Conservation (phyloP, 768 basidiomycete species). For the Suillus fuscotomentosus region DNA sequence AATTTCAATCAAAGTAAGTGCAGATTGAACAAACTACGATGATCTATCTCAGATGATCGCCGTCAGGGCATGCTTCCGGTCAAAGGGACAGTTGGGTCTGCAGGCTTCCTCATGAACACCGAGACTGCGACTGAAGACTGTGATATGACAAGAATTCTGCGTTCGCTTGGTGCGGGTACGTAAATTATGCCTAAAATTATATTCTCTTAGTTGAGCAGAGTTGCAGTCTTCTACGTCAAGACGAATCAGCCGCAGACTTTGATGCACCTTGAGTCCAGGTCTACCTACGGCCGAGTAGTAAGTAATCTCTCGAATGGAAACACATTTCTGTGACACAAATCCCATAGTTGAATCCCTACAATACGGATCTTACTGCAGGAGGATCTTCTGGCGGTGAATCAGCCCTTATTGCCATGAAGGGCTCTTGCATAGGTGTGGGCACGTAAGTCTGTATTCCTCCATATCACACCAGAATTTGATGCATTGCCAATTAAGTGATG, state of each 20-base stretch:
- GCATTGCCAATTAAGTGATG: conserved; percentile 15
- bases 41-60: neutral
- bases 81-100: conserved; percentile 38
- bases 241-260: conserved; percentile 44
- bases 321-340: neutral
- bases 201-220: conserved; percentile 8
- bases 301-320: neutral
- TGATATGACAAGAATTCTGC: conserved; percentile 33
- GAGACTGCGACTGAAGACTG: conserved; percentile 26
- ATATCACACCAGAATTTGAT: neutral
- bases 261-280: conserved; percentile 38
- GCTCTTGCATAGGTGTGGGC: conserved; percentile 44
- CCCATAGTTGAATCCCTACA: conserved; percentile 42
- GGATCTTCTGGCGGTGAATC: conserved; percentile 56
- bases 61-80: conserved; percentile 39
- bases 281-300: conserved; percentile 33
- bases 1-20: conserved; percentile 38
- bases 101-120: conserved; percentile 31
- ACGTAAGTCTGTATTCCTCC: conserved; percentile 24
- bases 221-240: conserved; percentile 41
- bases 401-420: conserved; percentile 45
- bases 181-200: neutral
- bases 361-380: conserved; percentile 41
- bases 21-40: neutral
- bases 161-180: conserved; percentile 42